phyloP scores from a whole-genome alignment of 768 basidiomycete genomes.

The Suillus brevipes region DNA sequence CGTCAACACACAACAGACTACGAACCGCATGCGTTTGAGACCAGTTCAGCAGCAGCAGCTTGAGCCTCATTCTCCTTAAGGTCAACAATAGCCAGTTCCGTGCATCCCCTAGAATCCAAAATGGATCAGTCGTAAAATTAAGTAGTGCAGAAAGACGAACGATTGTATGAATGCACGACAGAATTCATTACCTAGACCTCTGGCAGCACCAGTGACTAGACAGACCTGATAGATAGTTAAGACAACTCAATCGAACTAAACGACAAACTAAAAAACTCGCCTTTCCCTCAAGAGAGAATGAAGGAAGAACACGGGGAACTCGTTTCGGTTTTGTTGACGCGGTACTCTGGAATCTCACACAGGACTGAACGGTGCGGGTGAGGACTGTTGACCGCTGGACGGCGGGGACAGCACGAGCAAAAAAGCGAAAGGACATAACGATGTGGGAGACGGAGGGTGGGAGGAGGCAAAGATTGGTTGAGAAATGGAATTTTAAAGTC shows the following conservation, averaged over 20 bases:
- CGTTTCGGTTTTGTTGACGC: constrained; percentile 15
- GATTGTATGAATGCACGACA: constrained; percentile 88
- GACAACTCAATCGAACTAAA: constrained; percentile 1
- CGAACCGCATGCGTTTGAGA: constrained; percentile 51
- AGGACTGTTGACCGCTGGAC: constrained; percentile 16
- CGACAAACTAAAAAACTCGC: constrained; percentile 35
- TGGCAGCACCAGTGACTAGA: constrained; percentile 90
- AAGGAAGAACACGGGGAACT: constrained; percentile 56
- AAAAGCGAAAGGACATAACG: constrained; percentile 31
- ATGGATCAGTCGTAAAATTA: constrained; percentile 10
- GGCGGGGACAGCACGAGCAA: constrained; percentile 25
- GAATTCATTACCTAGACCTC: constrained; percentile 89
- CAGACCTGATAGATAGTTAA: constrained; percentile 58
- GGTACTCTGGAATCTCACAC: constrained; percentile 30
- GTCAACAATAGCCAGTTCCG: constrained; percentile 78
- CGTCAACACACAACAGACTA: constrained; percentile 25
- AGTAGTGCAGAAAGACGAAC: constrained; percentile 36
- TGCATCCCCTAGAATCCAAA: constrained; percentile 63
- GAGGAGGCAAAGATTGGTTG: constrained; percentile 13
- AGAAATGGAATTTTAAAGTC: constrained; percentile 22
- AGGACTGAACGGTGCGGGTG: constrained; percentile 12
- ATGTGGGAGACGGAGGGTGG: constrained; percentile 13
- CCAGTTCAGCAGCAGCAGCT: constrained; percentile 68
- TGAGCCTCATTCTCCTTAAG: constrained; percentile 69
- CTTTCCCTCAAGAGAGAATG: constrained; percentile 80